Percentiles rank a stretch among this genome's conserved stretches.
phyloP scores from a whole-genome alignment of 2,329 filamentous ascomycete genomes.

The Achaetomium macrosporum region DNA sequence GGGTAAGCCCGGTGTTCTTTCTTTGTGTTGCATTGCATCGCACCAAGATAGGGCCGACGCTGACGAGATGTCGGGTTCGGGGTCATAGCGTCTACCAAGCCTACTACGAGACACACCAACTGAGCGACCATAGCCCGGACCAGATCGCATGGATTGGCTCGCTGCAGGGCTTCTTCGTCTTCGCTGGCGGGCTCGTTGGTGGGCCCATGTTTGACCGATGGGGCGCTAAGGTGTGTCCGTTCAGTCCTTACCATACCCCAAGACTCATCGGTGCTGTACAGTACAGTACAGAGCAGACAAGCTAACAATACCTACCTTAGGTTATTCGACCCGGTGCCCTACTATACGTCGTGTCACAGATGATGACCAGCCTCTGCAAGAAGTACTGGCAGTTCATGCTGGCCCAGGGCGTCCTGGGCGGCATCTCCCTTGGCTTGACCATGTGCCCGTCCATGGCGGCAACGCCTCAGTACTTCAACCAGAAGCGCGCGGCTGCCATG shows the following conservation, averaged over 20 bases:
- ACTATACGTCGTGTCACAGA: constrained; percentile 33
- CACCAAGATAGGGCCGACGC: not conserved
- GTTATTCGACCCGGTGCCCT: constrained; percentile 30
- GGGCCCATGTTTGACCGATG: constrained; percentile 39
- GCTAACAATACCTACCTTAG: not conserved
- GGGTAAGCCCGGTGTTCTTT: not conserved
- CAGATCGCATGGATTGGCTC: constrained; percentile 41
- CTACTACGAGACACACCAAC: constrained; percentile 36
- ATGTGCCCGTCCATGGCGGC: constrained; percentile 40
- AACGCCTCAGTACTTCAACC: constrained; percentile 42
- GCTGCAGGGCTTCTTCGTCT: constrained; percentile 30
- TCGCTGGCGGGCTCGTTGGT: constrained; percentile 29
- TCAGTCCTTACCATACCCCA: not conserved
- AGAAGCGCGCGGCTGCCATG: constrained; percentile 40
- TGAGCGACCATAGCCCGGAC: constrained; percentile 27
- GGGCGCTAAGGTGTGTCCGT: constrained; percentile 22
- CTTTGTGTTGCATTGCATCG: not conserved
- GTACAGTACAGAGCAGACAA: not conserved
- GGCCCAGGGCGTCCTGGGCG: constrained; percentile 41
- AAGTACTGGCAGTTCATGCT: constrained; percentile 49
- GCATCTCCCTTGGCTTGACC: constrained; percentile 34
- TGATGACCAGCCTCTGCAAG: constrained; percentile 39
- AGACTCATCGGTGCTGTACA: not conserved
- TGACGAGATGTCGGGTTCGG: not conserved
- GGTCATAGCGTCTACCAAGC: constrained; percentile 33